These are phyloP conservation scores for Aspergillus pseudonomiae DNA, from an alignment of 2,329 filamentous ascomycete genomes.

Conservation along the genomic window DNA sequence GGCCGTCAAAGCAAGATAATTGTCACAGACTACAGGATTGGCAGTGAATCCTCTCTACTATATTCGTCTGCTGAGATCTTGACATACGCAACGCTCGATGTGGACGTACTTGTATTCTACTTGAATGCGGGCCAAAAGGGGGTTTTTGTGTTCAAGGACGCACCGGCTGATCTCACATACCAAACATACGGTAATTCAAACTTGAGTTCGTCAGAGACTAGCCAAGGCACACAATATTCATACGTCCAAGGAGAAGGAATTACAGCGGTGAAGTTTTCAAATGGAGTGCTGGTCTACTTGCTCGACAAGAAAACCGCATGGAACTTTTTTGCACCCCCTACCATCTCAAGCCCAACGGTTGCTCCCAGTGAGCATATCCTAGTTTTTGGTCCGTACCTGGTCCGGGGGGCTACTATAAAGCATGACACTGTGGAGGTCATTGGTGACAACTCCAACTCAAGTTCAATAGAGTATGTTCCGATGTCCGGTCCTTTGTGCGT, in stretches of 20 bases:
- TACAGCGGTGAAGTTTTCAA: constrained; percentile 53
- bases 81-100: constrained; percentile 46
- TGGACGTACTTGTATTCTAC: constrained; percentile 54
- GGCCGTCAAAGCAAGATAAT: constrained; percentile 59
- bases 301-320: constrained; percentile 58
- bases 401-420: constrained; percentile 44
- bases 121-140: constrained; percentile 53
- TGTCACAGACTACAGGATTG: constrained; percentile 56
- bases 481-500: background rate
- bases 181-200: constrained; percentile 45
- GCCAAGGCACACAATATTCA: constrained; percentile 40
- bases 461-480: constrained; percentile 41
- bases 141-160: constrained; percentile 53
- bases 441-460: constrained; percentile 47
- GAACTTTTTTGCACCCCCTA: constrained; percentile 59
- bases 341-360: constrained; percentile 50
- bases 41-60: constrained; percentile 48
- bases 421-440: constrained; percentile 38
- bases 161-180: constrained; percentile 39
- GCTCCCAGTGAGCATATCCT: constrained; percentile 51
- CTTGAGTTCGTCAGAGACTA: constrained; percentile 34
- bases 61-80: constrained; percentile 57
- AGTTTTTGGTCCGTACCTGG: constrained; percentile 49
- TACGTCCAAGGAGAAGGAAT: constrained; percentile 54
- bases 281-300: constrained; percentile 55